These are phyloP conservation scores for Mycena kentingensis DNA, from an alignment of 768 basidiomycete genomes.

Conservation along the genomic window DNA sequence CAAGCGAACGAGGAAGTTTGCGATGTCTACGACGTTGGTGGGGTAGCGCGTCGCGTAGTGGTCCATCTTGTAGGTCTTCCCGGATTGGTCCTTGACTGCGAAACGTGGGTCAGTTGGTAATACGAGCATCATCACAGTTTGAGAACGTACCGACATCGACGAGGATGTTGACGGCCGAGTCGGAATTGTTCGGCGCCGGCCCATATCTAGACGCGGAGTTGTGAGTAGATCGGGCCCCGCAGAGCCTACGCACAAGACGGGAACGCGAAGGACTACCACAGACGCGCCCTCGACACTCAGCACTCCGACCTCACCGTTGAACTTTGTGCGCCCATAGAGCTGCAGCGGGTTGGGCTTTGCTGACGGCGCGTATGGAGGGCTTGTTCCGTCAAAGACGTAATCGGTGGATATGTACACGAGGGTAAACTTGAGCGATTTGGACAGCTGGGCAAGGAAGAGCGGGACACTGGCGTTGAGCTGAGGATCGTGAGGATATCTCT, in stretches of 20 bases:
- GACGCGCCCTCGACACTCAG: slow-evolving; percentile 59
- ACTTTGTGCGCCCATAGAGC: slow-evolving; percentile 85
- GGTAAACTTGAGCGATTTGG: slow-evolving; percentile 60
- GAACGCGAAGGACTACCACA: slow-evolving; percentile 79
- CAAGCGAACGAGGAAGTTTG: slow-evolving; percentile 77
- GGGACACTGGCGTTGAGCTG: slow-evolving; percentile 85
- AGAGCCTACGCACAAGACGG: slow-evolving; percentile 68
- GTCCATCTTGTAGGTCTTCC: slow-evolving; percentile 93
- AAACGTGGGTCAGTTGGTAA: no score
- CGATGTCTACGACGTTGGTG: slow-evolving; percentile 88
- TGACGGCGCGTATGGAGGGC: slow-evolving; percentile 82
- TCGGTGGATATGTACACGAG: slow-evolving; percentile 95
- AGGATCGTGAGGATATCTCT: slow-evolving; percentile 1
- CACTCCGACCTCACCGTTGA: slow-evolving; percentile 82
- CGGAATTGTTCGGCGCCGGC: slow-evolving; percentile 78
- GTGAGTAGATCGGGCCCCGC: background rate
- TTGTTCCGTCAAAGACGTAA: slow-evolving; percentile 95
- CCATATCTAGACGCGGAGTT: slow-evolving; percentile 66
- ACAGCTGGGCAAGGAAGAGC: slow-evolving; percentile 65
- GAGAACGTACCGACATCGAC: no score
- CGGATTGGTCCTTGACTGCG: slow-evolving; percentile 85
- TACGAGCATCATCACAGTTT: no score
- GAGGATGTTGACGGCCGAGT: slow-evolving; percentile 87
- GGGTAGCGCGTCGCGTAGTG: slow-evolving; percentile 92
- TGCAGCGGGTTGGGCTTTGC: slow-evolving; percentile 82